A percentile compares a stretch with the other conserved stretches of the same genome.
These are phyloP conservation scores for Chaetomium olivaceum DNA, from an alignment of 2,329 filamentous ascomycete genomes.

Conservation along the genomic window DNA sequence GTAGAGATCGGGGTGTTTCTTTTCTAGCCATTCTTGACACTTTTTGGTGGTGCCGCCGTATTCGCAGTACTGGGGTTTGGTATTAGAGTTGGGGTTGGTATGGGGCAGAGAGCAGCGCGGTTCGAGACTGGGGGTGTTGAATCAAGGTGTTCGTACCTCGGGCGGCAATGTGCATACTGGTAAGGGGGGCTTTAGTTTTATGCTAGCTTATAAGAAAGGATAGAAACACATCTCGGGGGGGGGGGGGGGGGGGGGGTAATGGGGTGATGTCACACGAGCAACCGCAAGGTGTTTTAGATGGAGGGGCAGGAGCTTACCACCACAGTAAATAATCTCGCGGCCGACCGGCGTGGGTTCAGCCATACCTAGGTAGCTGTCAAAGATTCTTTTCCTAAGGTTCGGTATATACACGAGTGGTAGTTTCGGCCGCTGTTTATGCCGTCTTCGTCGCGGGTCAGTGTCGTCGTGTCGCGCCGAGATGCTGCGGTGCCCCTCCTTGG, in stretches of 20 bases:
- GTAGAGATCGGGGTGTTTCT: constrained; percentile 73
- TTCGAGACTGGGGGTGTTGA: background rate
- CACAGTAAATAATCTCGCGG: constrained; percentile 58
- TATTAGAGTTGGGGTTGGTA: background rate
- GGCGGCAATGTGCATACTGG: constrained; percentile 65
- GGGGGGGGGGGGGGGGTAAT: too few relatives aligned
- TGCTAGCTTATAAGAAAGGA: background rate
- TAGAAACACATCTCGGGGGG: background rate
- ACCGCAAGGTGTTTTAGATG: background rate
- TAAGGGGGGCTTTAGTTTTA: constrained; percentile 24
- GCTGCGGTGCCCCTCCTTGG: constrained; percentile 25
- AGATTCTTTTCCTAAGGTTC: background rate
- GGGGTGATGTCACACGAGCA: constrained; percentile 27
- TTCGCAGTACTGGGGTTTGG: constrained; percentile 83
- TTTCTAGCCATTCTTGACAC: constrained; percentile 92
- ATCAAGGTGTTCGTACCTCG: constrained; percentile 50
- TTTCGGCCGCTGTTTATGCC: constrained; percentile 13
- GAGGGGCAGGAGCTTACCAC: constrained; percentile 49
- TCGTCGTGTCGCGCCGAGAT: constrained; percentile 18
- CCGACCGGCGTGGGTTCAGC: constrained; percentile 56
- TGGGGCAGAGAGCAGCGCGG: background rate
- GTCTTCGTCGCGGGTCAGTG: constrained; percentile 17
- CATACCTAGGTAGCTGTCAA: constrained; percentile 43
- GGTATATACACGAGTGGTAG: background rate
- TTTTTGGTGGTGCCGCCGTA: constrained; percentile 96